phyloP scores from a whole-genome alignment of 768 basidiomycete species.

The Gymnopilus junonius region DNA sequence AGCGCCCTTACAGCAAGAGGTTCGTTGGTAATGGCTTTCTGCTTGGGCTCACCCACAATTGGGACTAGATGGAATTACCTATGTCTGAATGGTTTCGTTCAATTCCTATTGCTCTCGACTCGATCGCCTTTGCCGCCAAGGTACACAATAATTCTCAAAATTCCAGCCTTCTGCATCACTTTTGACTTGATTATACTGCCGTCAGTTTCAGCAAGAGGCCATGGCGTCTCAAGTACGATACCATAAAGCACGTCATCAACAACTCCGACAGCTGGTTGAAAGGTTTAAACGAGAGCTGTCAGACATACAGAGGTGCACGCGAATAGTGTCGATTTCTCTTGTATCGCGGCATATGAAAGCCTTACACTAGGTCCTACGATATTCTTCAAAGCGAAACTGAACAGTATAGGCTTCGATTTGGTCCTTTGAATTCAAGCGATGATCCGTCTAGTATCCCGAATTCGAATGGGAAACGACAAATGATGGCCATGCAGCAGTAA shows the following conservation, averaged over 20 bases:
- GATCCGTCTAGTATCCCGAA: constrained; percentile 47
- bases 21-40: constrained; percentile 34
- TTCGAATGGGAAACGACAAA: constrained; percentile 68
- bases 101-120: constrained; percentile 63
- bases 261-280: constrained; percentile 57
- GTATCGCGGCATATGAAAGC: constrained; percentile 8
- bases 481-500: constrained; percentile 42
- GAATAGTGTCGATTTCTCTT: constrained; percentile 10
- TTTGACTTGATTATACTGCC: constrained; percentile 1
- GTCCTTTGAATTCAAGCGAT: constrained; percentile 20
- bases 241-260: constrained; percentile 60
- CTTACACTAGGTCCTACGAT: constrained; percentile 49
- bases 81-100: constrained; percentile 85
- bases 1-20: constrained; percentile 75
- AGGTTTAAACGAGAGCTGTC: constrained; percentile 52
- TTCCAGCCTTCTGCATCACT: not conserved
- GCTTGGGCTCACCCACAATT: not conserved
- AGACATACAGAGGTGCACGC: constrained; percentile 61
- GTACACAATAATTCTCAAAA: constrained; percentile 35
- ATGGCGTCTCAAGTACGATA: constrained; percentile 70
- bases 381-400: constrained; percentile 53
- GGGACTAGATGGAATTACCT: constrained; percentile 69
- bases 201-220: constrained; percentile 79
- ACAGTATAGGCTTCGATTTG: constrained; percentile 45
- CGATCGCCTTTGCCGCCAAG: constrained; percentile 69